Evolutionary conservation across 2,329 filamentous ascomycete genomes (phyloP), one percentile per base, ranked within the genome.

Genomic region (Didymella glomerata): DNA sequence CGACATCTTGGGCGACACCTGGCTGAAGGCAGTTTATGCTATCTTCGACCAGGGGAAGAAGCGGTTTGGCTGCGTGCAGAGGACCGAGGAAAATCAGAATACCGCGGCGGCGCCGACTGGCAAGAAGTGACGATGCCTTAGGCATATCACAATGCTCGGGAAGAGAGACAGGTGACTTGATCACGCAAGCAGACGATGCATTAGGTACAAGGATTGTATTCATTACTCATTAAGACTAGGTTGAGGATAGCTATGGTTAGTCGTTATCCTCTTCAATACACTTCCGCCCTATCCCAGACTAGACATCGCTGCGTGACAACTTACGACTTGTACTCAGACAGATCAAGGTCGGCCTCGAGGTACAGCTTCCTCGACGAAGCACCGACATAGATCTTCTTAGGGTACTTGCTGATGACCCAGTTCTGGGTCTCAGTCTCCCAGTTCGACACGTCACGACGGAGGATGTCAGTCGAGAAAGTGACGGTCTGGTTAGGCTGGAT

Each of bases 371-470:
- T 81, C 57, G 84, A 87, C 4, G 83, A 86, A 63, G 79, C 82
- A 25, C 86, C 86, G 6, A 89, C 86, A 63, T 84, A 85, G 40
- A 87, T 82, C 57, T 80, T 87, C 81, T 88, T 88, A 51, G 81
- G 77, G 66, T 85, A 81, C 22, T 79, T 68, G 28, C 80, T 81
- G 53, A 88, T 81, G 45, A 92, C 85, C 93, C 94, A 98, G 81
- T 97, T 89, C 82, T 97, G 93, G n/a, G 79, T 75, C 1, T 73
- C 82, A 0, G 85, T 81, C 67, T 97, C 91, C 93, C 94, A 97
- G 80, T 93, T 95, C 74, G 89, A 92, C 55, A 97, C 67, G 72
- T 97, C 94, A 56, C 92, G 87, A 38, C 93, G 85, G 6, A 88
- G 93, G 54, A 97, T 78, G 16, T 88, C 84, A 0, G 86, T 88